phyloP scores from a whole-genome alignment of 345 rosid species.

The Sisymbrium irio region DNA sequence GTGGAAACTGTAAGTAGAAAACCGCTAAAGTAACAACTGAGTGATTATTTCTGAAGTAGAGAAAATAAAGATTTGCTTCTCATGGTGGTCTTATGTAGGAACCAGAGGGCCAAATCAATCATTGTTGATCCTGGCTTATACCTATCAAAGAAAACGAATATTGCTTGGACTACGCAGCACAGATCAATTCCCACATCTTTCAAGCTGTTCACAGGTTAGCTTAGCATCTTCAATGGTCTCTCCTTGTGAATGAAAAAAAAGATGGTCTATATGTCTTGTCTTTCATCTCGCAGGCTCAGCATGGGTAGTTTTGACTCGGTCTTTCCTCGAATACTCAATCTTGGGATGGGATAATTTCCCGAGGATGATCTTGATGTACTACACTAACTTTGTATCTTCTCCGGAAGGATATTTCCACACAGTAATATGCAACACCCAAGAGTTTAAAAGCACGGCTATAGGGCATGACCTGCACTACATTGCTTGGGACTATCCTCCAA shows the following conservation, averaged over 20 bases:
- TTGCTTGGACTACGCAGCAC: conserved; percentile 87
- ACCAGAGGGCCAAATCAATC: conserved; percentile 80
- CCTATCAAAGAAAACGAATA: conserved; percentile 81
- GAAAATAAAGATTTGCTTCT: conserved; percentile 9
- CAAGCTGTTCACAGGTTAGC: conserved; percentile 80
- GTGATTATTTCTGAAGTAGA: neutral
- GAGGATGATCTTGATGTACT: conserved; percentile 77
- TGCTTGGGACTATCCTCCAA: conserved; percentile 92
- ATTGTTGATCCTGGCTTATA: conserved; percentile 93
- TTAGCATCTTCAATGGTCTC: neutral
- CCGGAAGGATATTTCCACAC: conserved; percentile 96
- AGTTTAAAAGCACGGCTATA: conserved; percentile 68
- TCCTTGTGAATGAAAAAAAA: neutral
- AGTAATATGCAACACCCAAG: conserved; percentile 74
- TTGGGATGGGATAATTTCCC: conserved; percentile 98
- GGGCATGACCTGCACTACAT: conserved; percentile 94
- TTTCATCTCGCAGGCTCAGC: conserved; percentile 63
- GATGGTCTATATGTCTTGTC: conserved; percentile 11
- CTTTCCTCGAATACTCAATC: conserved; percentile 70
- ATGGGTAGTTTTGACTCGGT: conserved; percentile 89
- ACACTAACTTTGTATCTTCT: conserved; percentile 83
- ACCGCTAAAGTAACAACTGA: neutral
- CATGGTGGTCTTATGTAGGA: conserved; percentile 44
- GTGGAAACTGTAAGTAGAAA: conserved; percentile 76
- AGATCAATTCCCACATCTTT: conserved; percentile 86